A percentile compares a stretch with the other conserved stretches of the same genome.
phyloP scores from a whole-genome alignment of 2,329 filamentous ascomycete species.

The Colletotrichum lini region DNA sequence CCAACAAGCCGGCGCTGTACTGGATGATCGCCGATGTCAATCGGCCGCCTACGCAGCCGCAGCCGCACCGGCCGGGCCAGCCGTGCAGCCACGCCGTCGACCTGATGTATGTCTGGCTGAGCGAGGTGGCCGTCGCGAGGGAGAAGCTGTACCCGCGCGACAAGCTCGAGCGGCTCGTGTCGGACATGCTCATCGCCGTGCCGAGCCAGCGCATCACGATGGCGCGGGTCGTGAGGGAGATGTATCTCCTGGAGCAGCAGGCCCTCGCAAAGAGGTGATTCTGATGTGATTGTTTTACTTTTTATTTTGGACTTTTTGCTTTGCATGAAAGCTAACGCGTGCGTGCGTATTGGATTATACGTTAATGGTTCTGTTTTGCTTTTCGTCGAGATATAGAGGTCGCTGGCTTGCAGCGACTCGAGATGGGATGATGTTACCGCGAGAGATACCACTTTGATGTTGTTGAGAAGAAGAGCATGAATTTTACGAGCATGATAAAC shows the following conservation, averaged over 20 bases:
- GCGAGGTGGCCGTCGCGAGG: conserved; percentile 65
- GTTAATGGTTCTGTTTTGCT: neutral
- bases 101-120: conserved; percentile 71
- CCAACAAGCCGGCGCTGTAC: conserved; percentile 66
- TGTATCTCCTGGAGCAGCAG: conserved; percentile 49
- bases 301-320: conserved; percentile 32
- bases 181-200: conserved; percentile 68
- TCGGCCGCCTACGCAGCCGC: conserved; percentile 53
- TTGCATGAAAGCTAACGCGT: neutral
- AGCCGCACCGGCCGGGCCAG: conserved; percentile 46
- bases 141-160: conserved; percentile 62
- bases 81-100: conserved; percentile 53
- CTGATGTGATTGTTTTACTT: conserved; percentile 20
- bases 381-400: conserved; percentile 11
- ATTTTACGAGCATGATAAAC: neutral
- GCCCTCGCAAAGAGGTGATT: conserved; percentile 29
- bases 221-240: conserved; percentile 63
- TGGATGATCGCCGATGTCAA: conserved; percentile 73
- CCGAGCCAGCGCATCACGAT: conserved; percentile 68
- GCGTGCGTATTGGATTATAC: conserved; percentile 1
- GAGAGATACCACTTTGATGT: conserved; percentile 43
- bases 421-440: conserved; percentile 28
- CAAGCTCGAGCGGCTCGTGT: conserved; percentile 65
- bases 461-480: conserved; percentile 12
- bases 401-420: neutral